These are phyloP conservation scores for Phytomonas serpens DNA, from an alignment of 208 protist species.

Conservation along the genomic window DNA sequence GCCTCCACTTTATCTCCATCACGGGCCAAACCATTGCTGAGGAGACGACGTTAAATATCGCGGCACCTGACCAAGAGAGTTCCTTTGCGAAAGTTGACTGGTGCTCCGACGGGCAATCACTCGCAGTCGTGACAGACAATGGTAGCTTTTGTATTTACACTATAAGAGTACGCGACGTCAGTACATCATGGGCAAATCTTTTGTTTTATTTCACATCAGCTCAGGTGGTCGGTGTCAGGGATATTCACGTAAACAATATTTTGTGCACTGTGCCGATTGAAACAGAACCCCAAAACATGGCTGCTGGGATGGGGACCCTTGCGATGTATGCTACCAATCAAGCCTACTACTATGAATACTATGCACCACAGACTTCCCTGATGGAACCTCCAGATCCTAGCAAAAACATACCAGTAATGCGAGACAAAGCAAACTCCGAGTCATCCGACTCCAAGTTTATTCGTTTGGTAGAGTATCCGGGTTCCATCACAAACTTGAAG, in stretches of 20 bases:
- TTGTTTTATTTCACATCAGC: constrained; percentile 85
- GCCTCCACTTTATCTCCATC: constrained; percentile 43
- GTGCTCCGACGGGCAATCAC: constrained; percentile 87
- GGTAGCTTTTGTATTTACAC: constrained; percentile 76
- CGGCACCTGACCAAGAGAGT: constrained; percentile 24
- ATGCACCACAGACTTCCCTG: constrained; percentile 9
- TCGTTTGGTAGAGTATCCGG: constrained; percentile 70
- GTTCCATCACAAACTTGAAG: constrained; percentile 51
- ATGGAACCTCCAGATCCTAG: not conserved
- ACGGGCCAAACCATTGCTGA: constrained; percentile 18
- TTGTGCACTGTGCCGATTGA: constrained; percentile 68
- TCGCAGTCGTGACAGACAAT: constrained; percentile 64
- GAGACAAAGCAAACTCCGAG: constrained; percentile 14
- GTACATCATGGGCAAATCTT: constrained; percentile 48
- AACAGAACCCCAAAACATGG: constrained; percentile 83
- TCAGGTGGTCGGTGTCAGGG: constrained; percentile 77
- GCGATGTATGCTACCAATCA: constrained; percentile 77
- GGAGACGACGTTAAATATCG: constrained; percentile 15
- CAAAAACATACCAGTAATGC: constrained; percentile 11
- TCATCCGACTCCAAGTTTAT: constrained; percentile 22
- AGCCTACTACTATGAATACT: constrained; percentile 83
- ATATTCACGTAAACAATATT: constrained; percentile 54
- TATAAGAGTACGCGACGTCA: constrained; percentile 74
- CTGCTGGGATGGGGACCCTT: constrained; percentile 71
- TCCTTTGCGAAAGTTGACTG: constrained; percentile 33